Percentiles rank a stretch among this genome's conserved stretches.
phyloP scores from a whole-genome alignment of 164 flowering plant species.

The Tetracentron sinense region DNA sequence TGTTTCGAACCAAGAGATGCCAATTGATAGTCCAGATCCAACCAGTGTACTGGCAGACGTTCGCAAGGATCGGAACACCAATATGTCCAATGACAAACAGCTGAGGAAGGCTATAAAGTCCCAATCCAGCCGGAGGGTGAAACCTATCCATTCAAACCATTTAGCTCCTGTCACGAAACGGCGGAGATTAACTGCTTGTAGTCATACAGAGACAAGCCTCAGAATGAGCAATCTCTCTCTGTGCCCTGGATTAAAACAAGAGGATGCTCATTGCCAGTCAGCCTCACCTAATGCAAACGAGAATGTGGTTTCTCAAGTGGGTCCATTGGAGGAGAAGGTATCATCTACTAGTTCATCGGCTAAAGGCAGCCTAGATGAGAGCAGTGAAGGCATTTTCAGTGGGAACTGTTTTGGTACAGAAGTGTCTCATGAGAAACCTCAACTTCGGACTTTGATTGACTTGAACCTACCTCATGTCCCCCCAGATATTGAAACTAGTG shows the following conservation, averaged over 20 bases:
- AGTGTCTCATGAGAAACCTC: constrained; percentile 17
- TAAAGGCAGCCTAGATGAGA: constrained; percentile 4
- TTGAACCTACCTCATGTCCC: constrained; percentile 41
- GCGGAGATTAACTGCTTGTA: too few species aligned
- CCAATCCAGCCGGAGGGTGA: constrained; percentile 8
- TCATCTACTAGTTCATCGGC: constrained; percentile 9
- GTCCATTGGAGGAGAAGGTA: constrained; percentile 14
- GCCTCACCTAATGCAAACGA: too few species aligned
- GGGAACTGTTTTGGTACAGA: constrained; percentile 5
- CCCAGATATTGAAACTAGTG: constrained; percentile 32
- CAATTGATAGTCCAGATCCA: neutral
- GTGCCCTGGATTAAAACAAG: too few species aligned
- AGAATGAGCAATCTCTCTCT: too few species aligned
- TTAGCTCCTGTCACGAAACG: too few species aligned
- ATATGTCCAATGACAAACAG: constrained; percentile 2
- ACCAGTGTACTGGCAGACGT: constrained; percentile 7
- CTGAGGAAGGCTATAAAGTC: neutral
- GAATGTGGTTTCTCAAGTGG: too few species aligned
- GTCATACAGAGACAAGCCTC: too few species aligned
- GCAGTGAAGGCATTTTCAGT: constrained; percentile 6
- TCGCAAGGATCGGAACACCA: constrained; percentile 1
- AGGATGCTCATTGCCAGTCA: too few species aligned
- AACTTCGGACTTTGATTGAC: constrained; percentile 30
- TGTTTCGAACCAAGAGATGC: neutral
- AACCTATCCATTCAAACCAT: too few species aligned